Percentiles rank a stretch among this genome's conserved stretches.
These are phyloP conservation scores for Heteromeles arbutifolia DNA, from an alignment of 306 rosid genomes.

Conservation along the genomic window DNA sequence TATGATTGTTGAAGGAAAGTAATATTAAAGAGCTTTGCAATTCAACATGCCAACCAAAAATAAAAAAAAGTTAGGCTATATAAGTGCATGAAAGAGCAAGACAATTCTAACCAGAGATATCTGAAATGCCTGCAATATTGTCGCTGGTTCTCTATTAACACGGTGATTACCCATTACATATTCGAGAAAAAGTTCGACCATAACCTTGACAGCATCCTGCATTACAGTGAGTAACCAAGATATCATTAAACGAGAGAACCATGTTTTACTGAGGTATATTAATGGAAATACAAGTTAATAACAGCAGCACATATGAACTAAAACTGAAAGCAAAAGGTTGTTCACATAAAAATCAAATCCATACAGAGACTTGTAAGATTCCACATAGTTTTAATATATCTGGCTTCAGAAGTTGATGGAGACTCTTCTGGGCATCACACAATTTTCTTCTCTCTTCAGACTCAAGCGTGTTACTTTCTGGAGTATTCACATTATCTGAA, in stretches of 20 bases:
- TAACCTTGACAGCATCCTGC: constrained; percentile 52
- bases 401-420: constrained; percentile 33
- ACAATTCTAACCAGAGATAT: constrained; percentile 66
- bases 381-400: constrained; percentile 53
- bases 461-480: constrained; percentile 18
- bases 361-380: constrained; percentile 51
- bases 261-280: neutral
- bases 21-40: neutral
- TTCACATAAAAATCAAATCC: constrained; percentile 13
- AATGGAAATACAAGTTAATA: neutral
- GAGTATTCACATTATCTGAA: constrained; percentile 13
- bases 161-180: constrained; percentile 59
- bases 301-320: neutral
- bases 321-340: neutral
- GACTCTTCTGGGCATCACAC: constrained; percentile 35
- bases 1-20: neutral
- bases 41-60: neutral
- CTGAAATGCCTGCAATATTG: constrained; percentile 68
- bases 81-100: constrained; percentile 12
- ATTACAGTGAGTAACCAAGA: constrained; percentile 3
- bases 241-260: neutral
- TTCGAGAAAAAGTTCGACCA: constrained; percentile 47
- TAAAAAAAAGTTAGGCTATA: neutral
- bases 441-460: constrained; percentile 25
- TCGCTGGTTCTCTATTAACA: constrained; percentile 38